Evolutionary conservation across 73 alveolate species (phyloP), one percentile per base, ranked within the genome.

Genomic region (Uronychia binucleata): DNA sequence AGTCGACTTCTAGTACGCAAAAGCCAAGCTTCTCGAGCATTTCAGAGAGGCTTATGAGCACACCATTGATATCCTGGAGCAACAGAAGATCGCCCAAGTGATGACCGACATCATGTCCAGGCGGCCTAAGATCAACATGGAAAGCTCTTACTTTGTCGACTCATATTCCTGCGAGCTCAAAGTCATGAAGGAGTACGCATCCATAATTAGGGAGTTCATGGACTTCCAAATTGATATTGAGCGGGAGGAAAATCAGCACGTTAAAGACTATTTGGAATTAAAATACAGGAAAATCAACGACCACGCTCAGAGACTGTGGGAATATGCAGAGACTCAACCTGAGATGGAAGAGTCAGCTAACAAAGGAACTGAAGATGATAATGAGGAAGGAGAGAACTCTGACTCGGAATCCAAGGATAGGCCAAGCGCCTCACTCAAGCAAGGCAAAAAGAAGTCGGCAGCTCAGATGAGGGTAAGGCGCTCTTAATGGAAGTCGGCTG

Each of bases 31-130:
- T 19, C 31, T 89, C 1, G 88, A 83, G 83, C 75, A 46, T 0
- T 79, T 76, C 34, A 33, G 74, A 46, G 92, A 89, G 26, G 85
- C 89, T 0, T 84, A 78, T 35, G 91, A 83, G 77, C 95, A 89
- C 35, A 89, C 84, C 1, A 77, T 80, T 28, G 95, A 89, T 67
- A 84, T 88, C 30, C 35, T 89, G 28, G 95, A 89, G 35, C 86
- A 89, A 76, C 80, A 89, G 57, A 77, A 90, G 59, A 35, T 84
- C 60, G 33, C 75, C 75, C 86, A 89, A 57, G 79, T 89, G 11
- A 89, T 89, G 1, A 82, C 77, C 1, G 92, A 89, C 58, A 26
- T 89, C 28, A 89, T 89, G 81, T 86, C 91, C 25, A 74, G 82
- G 58, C 58, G 95, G 32, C 95, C 95, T 0, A 30, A 89, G 28